Evolutionary conservation across 2,329 filamentous ascomycete genomes (phyloP).

Genomic region (Coniosporium tulheliwenetii): DNA sequence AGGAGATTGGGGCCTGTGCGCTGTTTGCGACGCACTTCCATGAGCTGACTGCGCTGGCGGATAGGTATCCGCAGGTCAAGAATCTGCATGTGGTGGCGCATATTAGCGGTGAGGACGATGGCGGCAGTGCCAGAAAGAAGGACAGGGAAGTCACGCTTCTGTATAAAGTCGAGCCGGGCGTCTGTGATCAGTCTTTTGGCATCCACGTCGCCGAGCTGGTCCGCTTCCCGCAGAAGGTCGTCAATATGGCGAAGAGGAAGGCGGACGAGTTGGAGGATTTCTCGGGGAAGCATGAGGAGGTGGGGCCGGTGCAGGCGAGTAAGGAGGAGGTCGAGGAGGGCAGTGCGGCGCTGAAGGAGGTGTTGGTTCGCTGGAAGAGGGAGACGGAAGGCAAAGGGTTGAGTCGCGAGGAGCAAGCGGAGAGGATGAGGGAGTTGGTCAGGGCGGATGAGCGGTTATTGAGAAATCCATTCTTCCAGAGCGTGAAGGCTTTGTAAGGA

Average conservation of each 20-base stretch:
- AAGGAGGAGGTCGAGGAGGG: constrained; percentile 84
- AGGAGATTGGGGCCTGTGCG: constrained; percentile 84
- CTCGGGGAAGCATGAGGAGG: constrained; percentile 55
- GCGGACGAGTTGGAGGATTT: constrained; percentile 98
- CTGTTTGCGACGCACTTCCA: constrained; percentile 98
- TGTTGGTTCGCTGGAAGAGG: constrained; percentile 74
- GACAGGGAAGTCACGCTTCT: constrained; percentile 72
- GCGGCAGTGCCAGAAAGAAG: constrained; percentile 9
- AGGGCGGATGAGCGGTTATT: constrained; percentile 50
- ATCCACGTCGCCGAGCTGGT: constrained; percentile 97
- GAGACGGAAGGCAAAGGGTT: constrained; percentile 45
- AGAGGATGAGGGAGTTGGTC: constrained; percentile 66
- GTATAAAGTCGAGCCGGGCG: constrained; percentile 90
- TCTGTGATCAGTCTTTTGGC: constrained; percentile 95
- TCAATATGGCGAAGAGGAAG: constrained; percentile 98
- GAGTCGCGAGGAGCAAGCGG: constrained; percentile 41
- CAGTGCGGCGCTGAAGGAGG: constrained; percentile 66
- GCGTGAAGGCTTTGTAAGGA: constrained; percentile 28
- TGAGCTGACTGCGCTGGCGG: constrained; percentile 80
- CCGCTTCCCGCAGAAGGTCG: constrained; percentile 89
- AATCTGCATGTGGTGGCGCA: constrained; percentile 96
- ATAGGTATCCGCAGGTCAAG: constrained; percentile 72
- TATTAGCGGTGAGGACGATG: constrained; percentile 38
- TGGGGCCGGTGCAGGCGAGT: constrained; percentile 42
- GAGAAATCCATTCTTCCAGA: constrained; percentile 52